Evolutionary conservation across 208 protist species (phyloP).

Genomic region (Leptomonas seymouri): DNA sequence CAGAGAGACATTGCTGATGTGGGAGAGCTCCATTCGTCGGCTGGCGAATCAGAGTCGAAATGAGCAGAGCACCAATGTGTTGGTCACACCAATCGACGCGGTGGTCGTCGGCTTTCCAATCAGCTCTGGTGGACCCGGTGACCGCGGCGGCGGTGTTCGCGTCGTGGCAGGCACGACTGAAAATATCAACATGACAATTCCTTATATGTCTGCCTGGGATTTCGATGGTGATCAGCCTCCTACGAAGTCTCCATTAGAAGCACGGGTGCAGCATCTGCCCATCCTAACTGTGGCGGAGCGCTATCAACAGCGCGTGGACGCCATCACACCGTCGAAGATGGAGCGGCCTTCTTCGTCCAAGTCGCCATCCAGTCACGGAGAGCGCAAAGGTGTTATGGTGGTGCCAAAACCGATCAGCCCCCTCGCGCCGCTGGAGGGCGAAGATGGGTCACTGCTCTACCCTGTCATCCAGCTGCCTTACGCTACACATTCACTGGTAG

Average conservation of each 20-base stretch:
- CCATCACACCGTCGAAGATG: conserved; percentile 1
- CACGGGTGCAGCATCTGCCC: conserved; percentile 13
- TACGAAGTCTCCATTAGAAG: neutral
- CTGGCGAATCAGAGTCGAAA: neutral
- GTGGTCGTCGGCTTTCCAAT: neutral
- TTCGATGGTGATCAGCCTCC: neutral
- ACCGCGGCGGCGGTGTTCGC: neutral
- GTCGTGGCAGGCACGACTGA: neutral
- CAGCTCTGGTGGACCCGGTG: neutral
- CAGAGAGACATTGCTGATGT: conserved; percentile 29
- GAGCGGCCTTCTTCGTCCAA: conserved; percentile 34
- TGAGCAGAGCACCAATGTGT: conserved; percentile 1
- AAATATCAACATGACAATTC: conserved; percentile 8
- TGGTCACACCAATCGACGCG: neutral
- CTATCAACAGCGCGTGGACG: conserved; percentile 25
- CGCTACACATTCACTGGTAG: conserved; percentile 42
- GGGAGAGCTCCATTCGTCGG: conserved; percentile 23
- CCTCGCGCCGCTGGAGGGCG: conserved; percentile 24
- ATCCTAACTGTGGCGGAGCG: conserved; percentile 28
- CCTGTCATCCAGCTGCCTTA: conserved; percentile 58
- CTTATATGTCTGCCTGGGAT: conserved; percentile 25
- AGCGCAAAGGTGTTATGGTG: conserved; percentile 27
- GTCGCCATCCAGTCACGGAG: conserved; percentile 13
- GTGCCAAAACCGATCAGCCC: conserved; percentile 32
- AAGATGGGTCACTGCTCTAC: conserved; percentile 31